Conservation (phyloP, 202 grass and related monocot species). For the Schoenoplectus triqueter region DNA sequence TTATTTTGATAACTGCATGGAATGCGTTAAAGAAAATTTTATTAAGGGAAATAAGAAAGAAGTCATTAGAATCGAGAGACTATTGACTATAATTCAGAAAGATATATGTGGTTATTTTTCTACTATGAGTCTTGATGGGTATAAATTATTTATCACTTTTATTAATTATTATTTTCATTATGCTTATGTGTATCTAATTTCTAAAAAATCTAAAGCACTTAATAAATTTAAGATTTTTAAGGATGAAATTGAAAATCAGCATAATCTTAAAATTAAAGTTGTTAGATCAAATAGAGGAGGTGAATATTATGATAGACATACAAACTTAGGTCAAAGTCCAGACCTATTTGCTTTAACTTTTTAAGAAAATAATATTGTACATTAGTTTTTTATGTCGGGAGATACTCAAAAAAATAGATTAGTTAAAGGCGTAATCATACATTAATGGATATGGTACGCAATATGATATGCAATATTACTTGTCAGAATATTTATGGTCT, state of each 20-base stretch:
- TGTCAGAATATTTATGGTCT: neutral
- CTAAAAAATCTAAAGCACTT: too few species aligned
- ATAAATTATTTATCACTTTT: slow-evolving; percentile 9
- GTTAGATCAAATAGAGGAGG: too few species aligned
- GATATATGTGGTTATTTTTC: slow-evolving; percentile 21
- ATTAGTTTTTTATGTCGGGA: neutral
- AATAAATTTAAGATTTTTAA: neutral
- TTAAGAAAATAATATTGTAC: neutral
- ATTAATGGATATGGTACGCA: neutral
- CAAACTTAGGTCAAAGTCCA: neutral
- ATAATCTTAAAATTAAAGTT: neutral
- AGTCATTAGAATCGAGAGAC: neutral
- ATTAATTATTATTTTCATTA: neutral
- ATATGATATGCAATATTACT: neutral
- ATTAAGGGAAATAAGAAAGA: slow-evolving; percentile 2
- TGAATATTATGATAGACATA: neutral
- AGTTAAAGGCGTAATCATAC: too few species aligned
- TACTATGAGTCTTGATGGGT: neutral
- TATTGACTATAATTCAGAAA: neutral
- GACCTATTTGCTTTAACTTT: neutral
- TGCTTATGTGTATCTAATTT: too few species aligned
- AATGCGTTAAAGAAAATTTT: slow-evolving; percentile 17
- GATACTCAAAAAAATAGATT: neutral
- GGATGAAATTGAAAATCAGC: neutral
- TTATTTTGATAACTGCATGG: neutral